Conservation (phyloP, 2,329 filamentous ascomycete genomes). For the Alternaria brassicae region DNA sequence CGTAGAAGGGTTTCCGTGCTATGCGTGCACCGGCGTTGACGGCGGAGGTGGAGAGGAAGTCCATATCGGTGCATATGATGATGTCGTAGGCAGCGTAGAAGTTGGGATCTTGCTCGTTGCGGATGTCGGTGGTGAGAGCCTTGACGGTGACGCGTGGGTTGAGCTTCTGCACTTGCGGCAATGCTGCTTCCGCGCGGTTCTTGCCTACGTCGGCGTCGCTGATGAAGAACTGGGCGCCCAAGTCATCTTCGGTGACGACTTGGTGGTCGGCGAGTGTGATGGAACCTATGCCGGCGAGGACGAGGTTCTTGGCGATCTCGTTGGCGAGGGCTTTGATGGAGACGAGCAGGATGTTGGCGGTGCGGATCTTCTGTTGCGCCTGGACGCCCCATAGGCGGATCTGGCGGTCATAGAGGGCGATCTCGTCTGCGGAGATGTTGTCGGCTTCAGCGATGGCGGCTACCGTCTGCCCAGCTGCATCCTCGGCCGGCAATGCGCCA, state of each 20-base stretch:
- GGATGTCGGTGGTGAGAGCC: slow-evolving; percentile 71
- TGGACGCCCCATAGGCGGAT: slow-evolving; percentile 97
- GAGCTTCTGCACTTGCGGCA: slow-evolving; percentile 78
- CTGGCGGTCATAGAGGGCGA: slow-evolving; percentile 95
- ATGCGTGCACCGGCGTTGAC: slow-evolving; percentile 89
- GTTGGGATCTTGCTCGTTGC: slow-evolving; percentile 65
- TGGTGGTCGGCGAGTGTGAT: slow-evolving; percentile 87
- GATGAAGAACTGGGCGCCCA: slow-evolving; percentile 75
- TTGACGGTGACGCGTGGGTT: slow-evolving; percentile 86
- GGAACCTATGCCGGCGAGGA: slow-evolving; percentile 89
- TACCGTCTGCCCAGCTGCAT: slow-evolving; percentile 47
- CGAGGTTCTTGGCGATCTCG: slow-evolving; percentile 96
- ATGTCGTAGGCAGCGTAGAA: slow-evolving; percentile 85
- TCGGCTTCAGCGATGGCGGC: slow-evolving; percentile 50
- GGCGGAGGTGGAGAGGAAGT: slow-evolving; percentile 73
- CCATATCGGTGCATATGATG: slow-evolving; percentile 87
- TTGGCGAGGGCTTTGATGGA: slow-evolving; percentile 87
- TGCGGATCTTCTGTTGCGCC: slow-evolving; percentile 89
- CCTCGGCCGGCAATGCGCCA: slow-evolving; percentile 39
- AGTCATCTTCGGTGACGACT: slow-evolving; percentile 76
- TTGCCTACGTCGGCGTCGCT: slow-evolving; percentile 74
- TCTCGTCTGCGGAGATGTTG: slow-evolving; percentile 74
- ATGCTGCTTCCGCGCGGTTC: slow-evolving; percentile 83
- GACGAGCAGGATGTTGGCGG: slow-evolving; percentile 87
- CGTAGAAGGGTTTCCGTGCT: slow-evolving; percentile 83